Percentiles rank a stretch among this genome's conserved stretches.
These are phyloP conservation scores for Styphnolobium japonicum DNA, from an alignment of 306 rosid species.

Conservation along the genomic window DNA sequence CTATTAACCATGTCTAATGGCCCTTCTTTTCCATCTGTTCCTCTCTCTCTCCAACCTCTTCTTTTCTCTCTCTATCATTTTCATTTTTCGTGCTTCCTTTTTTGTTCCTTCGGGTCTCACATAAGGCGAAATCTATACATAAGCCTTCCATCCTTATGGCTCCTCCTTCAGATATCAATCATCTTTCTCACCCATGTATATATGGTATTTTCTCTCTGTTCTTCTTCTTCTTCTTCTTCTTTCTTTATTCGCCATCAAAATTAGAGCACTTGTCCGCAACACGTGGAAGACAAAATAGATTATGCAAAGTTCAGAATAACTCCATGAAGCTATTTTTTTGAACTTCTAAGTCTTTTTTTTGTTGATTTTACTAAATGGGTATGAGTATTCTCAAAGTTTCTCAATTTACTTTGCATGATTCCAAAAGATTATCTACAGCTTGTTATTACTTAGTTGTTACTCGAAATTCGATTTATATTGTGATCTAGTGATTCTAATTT, in stretches of 20 bases:
- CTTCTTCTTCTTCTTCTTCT: background rate
- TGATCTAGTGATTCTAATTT: background rate
- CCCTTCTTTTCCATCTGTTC: slow-evolving; percentile 28
- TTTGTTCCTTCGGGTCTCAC: slow-evolving; percentile 11
- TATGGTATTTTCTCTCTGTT: slow-evolving; percentile 52
- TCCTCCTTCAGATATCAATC: slow-evolving; percentile 62
- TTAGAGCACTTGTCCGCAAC: background rate
- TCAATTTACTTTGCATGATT: background rate
- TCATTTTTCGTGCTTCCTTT: slow-evolving; percentile 30
- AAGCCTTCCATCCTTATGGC: slow-evolving; percentile 35
- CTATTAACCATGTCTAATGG: slow-evolving; percentile 57
- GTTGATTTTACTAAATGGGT: slow-evolving; percentile 19
- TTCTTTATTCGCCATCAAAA: background rate
- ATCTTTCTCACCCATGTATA: slow-evolving; percentile 77
- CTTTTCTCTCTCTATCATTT: slow-evolving; percentile 40
- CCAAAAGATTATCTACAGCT: background rate
- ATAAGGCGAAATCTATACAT: slow-evolving; percentile 43
- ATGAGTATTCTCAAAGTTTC: background rate
- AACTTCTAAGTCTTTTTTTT: background rate
- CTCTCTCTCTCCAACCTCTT: slow-evolving; percentile 41
- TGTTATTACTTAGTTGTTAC: background rate
- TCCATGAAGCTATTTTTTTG: background rate
- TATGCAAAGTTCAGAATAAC: background rate
- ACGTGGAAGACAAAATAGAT: background rate
- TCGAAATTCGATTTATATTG: background rate